Percentiles rank a stretch among this genome's conserved stretches.
Evolutionary conservation across 495 filamentous ascomycete species (phyloP).

Genomic region (Aspergillus wentii): DNA sequence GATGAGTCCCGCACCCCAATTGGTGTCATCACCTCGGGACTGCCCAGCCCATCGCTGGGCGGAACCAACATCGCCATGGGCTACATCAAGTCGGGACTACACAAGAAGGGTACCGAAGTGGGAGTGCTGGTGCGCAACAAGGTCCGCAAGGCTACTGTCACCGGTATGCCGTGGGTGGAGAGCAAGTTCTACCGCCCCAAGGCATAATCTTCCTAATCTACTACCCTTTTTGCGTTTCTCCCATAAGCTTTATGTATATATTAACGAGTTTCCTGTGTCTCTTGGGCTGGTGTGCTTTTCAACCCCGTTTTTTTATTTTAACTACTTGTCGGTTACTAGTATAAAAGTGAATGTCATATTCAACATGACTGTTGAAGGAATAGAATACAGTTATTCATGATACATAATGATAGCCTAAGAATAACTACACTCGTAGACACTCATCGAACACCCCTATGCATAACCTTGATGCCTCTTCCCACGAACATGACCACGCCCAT

Average conservation of each 20-base stretch:
- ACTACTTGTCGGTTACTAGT: too few species aligned
- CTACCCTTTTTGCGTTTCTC: constrained; percentile 1
- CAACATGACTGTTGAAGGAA: too few species aligned
- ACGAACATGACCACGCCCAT: too few species aligned
- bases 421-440: too few species aligned
- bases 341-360: too few species aligned
- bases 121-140: constrained; percentile 77
- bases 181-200: constrained; percentile 63
- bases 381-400: too few species aligned
- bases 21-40: constrained; percentile 80
- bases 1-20: constrained; percentile 51
- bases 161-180: constrained; percentile 91
- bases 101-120: constrained; percentile 84
- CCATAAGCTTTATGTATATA: not conserved
- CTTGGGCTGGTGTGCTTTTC: not conserved
- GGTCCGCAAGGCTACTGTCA: constrained; percentile 70
- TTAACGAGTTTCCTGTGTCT: too few species aligned
- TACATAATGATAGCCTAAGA: too few species aligned
- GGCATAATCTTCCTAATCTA: not conserved
- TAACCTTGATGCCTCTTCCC: too few species aligned
- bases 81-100: constrained; percentile 75
- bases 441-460: too few species aligned
- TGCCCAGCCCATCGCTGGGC: constrained; percentile 78
- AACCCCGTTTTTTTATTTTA: not conserved
- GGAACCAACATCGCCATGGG: constrained; percentile 95